phyloP scores from a whole-genome alignment of 2,329 filamentous ascomycete genomes.

The Epichloe typhina region DNA sequence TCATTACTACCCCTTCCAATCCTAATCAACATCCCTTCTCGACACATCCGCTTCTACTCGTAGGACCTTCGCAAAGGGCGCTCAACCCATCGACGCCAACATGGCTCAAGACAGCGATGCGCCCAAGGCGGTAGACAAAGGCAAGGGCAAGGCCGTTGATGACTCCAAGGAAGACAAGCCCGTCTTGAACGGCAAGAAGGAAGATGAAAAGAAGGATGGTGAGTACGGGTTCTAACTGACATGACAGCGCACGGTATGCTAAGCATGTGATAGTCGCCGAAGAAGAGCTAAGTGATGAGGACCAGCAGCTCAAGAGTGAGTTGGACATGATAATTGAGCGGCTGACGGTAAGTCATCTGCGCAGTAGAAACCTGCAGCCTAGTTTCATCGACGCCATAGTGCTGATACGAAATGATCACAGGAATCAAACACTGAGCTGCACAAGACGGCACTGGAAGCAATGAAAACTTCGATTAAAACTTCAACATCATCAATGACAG shows the following conservation, averaged over 20 bases:
- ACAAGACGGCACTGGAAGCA: slow-evolving; percentile 83
- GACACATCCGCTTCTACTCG: not conserved
- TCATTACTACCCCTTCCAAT: not conserved
- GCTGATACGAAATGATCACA: slow-evolving; percentile 23
- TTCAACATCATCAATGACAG: slow-evolving; percentile 98
- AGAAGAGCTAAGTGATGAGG: slow-evolving; percentile 95
- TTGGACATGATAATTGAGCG: slow-evolving; percentile 96
- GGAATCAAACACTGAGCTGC: slow-evolving; percentile 78
- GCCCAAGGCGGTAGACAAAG: slow-evolving; percentile 78
- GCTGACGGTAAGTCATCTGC: slow-evolving; percentile 51
- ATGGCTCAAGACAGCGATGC: slow-evolving; percentile 94
- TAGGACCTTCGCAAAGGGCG: slow-evolving; percentile 12
- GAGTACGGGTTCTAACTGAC: slow-evolving; percentile 14
- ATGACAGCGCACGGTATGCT: slow-evolving; percentile 10
- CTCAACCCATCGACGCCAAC: slow-evolving; percentile 26
- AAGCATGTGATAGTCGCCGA: slow-evolving; percentile 23
- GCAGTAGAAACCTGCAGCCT: not conserved
- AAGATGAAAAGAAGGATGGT: slow-evolving; percentile 49
- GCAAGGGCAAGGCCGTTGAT: slow-evolving; percentile 83
- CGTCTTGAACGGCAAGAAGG: slow-evolving; percentile 61
- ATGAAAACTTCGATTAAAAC: slow-evolving; percentile 99
- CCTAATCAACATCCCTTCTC: slow-evolving; percentile 4
- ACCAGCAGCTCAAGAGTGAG: slow-evolving; percentile 95
- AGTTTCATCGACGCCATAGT: not conserved
- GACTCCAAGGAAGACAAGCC: slow-evolving; percentile 58